Evolutionary conservation across 2,329 filamentous ascomycete species (phyloP), one percentile per base, ranked within the genome.

Genomic region (Diaporthe longicolla): DNA sequence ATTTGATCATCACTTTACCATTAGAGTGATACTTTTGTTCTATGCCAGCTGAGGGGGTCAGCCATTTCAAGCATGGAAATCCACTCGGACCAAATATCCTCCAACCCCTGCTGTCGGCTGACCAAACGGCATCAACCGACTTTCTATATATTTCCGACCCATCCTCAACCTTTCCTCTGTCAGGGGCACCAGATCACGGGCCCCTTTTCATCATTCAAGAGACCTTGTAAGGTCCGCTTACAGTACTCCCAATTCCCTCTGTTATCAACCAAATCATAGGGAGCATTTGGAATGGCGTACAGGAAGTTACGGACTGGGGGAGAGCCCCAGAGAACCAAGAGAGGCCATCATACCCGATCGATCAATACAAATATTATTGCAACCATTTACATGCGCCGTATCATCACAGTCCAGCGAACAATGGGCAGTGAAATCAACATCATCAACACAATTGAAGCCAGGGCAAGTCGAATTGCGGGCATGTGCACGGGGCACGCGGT

Each of bases 1-100:
- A 58, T 74, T 74, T 71, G 74, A 74, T 71, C 61, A 70, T 68
- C 66, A 71, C 69, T 74, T 72, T 72, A 75, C 72, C 74, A 74
- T 37, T 48, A 61, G 37, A 72, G 63, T 50, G 69, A 32, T 70
- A 55, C 24, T 61, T 35, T 70, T 24, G 29, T 73, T 71, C 58
- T 55, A 32, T 45, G 48, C 72, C 61, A 71, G 66, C 66, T 65
- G 35, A 61, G 37, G 70, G 65, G 72, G 24, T 69, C 63, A 55
- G 68, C 57, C 24, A 48, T 71, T 17, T 43, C 54, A 71, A 24
- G 72, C 59, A 57, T 32, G 13, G 57, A 52, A 45, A 68, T n/a
- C 40, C 40, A 45, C 43, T 58, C 66, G 68, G 59, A 73, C 48
- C 52, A 45, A 63, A 52, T 55, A 43, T 55, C 35, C 45, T 9